Conservation (phyloP, 2,329 filamentous ascomycete species). For the Salinomyces thailandicus region DNA sequence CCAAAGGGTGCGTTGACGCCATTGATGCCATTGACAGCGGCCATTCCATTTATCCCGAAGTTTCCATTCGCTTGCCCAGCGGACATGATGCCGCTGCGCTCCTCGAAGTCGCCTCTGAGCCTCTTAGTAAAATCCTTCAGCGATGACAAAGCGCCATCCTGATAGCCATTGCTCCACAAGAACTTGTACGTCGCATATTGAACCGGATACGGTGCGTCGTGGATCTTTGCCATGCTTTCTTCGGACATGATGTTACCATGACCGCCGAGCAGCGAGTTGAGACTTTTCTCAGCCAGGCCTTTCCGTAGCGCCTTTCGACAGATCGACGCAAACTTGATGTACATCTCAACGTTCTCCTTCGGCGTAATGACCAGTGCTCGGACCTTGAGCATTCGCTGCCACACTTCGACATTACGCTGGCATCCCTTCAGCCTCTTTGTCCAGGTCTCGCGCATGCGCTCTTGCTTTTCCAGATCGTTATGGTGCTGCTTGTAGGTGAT, state of each 20-base stretch:
- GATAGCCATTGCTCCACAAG: constrained; percentile 75
- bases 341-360: constrained; percentile 94
- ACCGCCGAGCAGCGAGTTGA: constrained; percentile 73
- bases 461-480: constrained; percentile 71
- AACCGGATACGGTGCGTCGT: constrained; percentile 60
- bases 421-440: constrained; percentile 89
- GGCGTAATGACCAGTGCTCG: constrained; percentile 85
- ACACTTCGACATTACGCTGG: constrained; percentile 94
- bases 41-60: constrained; percentile 35
- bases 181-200: constrained; percentile 97
- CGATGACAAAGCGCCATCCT: constrained; percentile 50
- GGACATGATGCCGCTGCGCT: constrained; percentile 27
- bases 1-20: constrained; percentile 26
- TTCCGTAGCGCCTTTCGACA: constrained; percentile 93
- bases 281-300: constrained; percentile 87
- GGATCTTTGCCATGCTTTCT: constrained; percentile 42
- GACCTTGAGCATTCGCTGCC: constrained; percentile 95
- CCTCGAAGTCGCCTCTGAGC: constrained; percentile 48
- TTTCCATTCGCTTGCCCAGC: constrained; percentile 15
- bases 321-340: constrained; percentile 97
- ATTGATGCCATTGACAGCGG: constrained; percentile 31
- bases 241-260: constrained; percentile 42
- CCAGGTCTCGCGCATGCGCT: constrained; percentile 88
- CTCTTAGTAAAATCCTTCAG: constrained; percentile 52
- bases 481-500: constrained; percentile 91